Conservation (phyloP, 345 rosid genomes). For the Eucalyptus cloeziana region DNA sequence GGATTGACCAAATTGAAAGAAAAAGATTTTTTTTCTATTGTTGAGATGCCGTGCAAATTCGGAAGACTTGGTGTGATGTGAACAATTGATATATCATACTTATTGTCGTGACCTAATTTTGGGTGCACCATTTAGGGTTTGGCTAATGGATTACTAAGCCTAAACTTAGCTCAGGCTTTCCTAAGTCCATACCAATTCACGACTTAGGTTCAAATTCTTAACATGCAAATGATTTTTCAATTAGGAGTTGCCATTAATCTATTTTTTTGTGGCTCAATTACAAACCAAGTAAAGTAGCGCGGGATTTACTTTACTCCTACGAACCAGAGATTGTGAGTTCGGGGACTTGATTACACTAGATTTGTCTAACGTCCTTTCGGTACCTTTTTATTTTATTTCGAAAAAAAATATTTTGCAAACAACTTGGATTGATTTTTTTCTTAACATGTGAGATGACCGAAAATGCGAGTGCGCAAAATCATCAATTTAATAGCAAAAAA, state of each 20-base stretch:
- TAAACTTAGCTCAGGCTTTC: accelerated
- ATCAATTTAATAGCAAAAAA: no score
- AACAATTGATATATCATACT: not conserved
- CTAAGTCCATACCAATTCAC: accelerated
- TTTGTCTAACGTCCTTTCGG: accelerated
- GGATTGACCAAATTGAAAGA: not conserved
- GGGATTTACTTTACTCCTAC: accelerated
- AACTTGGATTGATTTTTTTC: no score
- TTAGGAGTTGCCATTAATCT: accelerated
- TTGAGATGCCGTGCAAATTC: not conserved
- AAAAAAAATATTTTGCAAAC: accelerated
- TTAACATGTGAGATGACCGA: accelerated
- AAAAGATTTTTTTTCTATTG: not conserved
- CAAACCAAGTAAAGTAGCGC: accelerated
- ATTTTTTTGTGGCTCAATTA: no score
- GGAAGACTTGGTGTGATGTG: not conserved
- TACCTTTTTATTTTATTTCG: accelerated
- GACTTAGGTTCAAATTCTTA: no score
- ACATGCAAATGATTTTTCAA: no score
- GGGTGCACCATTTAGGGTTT: accelerated
- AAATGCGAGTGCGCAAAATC: accelerated
- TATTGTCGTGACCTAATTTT: accelerated
- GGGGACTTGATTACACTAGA: accelerated
- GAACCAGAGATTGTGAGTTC: accelerated
- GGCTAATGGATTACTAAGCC: accelerated